Conservation (phyloP, 805 yeast genomes). For the Yarrowia bubula region DNA sequence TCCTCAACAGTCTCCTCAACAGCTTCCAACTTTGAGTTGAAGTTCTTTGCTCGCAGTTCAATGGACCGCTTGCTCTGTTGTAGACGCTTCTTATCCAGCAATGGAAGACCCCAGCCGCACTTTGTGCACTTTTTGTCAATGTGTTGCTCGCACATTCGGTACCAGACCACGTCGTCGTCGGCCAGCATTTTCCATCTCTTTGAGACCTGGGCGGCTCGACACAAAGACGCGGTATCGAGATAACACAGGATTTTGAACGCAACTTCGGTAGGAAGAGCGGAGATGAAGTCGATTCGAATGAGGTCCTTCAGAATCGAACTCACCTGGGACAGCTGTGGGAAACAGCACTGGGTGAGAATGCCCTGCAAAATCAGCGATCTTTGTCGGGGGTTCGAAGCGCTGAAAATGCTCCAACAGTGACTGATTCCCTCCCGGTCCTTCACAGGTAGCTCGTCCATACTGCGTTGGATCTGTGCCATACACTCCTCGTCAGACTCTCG, state of each 20-base stretch:
- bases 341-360: slow-evolving; percentile 83
- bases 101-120: slow-evolving; percentile 98
- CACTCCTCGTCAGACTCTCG: slow-evolving; percentile 62
- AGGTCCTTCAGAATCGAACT: slow-evolving; percentile 74
- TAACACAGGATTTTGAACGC: slow-evolving; percentile 82
- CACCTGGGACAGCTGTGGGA: slow-evolving; percentile 87
- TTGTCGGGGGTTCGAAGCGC: slow-evolving; percentile 67
- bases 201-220: slow-evolving; percentile 91
- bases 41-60: slow-evolving; percentile 34
- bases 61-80: slow-evolving; percentile 38
- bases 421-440: slow-evolving; percentile 74
- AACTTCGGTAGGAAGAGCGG: slow-evolving; percentile 81
- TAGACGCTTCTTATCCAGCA: slow-evolving; percentile 71
- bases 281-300: slow-evolving; percentile 83
- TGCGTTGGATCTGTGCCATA: slow-evolving; percentile 61
- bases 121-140: slow-evolving; percentile 96
- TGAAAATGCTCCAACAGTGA: slow-evolving; percentile 80
- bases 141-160: slow-evolving; percentile 97
- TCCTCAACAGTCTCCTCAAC: neutral
- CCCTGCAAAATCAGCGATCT: slow-evolving; percentile 80
- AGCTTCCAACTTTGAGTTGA: neutral
- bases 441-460: slow-evolving; percentile 47
- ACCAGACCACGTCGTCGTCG: slow-evolving; percentile 97
- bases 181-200: slow-evolving; percentile 84
- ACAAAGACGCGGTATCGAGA: slow-evolving; percentile 87